phyloP scores from a whole-genome alignment of 352 stramenopile genomes.

The Albugo candida region DNA sequence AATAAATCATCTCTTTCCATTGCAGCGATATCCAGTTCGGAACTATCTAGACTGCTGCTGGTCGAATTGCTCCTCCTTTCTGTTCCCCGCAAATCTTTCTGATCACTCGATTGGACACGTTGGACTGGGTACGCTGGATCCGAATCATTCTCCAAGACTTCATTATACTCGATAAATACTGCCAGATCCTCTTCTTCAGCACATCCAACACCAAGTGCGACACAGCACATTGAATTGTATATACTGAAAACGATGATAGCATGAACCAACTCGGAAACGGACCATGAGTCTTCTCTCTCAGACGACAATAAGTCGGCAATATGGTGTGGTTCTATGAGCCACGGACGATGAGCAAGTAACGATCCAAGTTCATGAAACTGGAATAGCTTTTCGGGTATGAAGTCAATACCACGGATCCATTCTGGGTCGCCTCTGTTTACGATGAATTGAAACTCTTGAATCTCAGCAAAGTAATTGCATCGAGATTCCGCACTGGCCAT shows the following conservation, averaged over 20 bases:
- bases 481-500: constrained; percentile 61
- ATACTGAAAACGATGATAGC: constrained; percentile 72
- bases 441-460: constrained; percentile 72
- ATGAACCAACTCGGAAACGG: constrained; percentile 69
- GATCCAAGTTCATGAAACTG: constrained; percentile 64
- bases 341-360: constrained; percentile 67
- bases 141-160: constrained; percentile 11
- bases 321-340: constrained; percentile 55
- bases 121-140: neutral
- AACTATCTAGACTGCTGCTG: constrained; percentile 25
- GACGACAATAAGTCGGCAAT: constrained; percentile 50
- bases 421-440: constrained; percentile 55
- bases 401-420: constrained; percentile 74
- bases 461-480: constrained; percentile 59
- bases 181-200: constrained; percentile 57
- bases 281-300: constrained; percentile 66
- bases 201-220: constrained; percentile 51
- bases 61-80: constrained; percentile 1
- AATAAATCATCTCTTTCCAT: constrained; percentile 62
- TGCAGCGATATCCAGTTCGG: constrained; percentile 36
- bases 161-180: constrained; percentile 41
- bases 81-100: constrained; percentile 7
- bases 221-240: constrained; percentile 65
- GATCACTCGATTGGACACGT: constrained; percentile 1
- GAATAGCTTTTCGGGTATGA: constrained; percentile 64